These are phyloP conservation scores for Adansonia gregorii DNA, from an alignment of 441 rosid species.

Conservation along the genomic window DNA sequence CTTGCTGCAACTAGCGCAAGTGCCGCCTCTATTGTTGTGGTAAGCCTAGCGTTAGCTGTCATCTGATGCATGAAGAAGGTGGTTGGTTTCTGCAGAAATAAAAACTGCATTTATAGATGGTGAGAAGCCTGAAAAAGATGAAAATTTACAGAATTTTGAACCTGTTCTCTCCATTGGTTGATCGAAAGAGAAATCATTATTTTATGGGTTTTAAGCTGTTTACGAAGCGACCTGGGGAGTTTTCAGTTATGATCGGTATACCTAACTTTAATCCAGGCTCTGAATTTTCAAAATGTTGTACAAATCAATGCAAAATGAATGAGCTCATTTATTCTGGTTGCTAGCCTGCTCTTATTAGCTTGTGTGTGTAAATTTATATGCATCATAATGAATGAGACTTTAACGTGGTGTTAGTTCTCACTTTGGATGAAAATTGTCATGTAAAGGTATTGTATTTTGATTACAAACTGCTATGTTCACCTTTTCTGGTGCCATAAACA, in stretches of 20 bases:
- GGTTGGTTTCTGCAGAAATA: conserved; percentile 18
- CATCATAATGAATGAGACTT: not conserved
- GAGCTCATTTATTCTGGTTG: not conserved
- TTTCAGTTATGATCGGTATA: not conserved
- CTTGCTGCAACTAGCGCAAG: not conserved
- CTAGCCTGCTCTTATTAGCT: not conserved
- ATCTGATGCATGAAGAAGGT: conserved; percentile 7
- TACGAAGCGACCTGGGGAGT: not conserved
- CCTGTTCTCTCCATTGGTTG: not conserved
- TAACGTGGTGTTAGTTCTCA: not conserved
- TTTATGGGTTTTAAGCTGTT: not conserved
- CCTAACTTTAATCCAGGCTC: not conserved
- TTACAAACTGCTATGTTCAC: conserved; percentile 9
- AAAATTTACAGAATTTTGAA: not conserved
- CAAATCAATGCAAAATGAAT: not conserved
- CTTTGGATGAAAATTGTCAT: conserved; percentile 9
- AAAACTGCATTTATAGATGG: not conserved
- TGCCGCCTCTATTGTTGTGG: not conserved
- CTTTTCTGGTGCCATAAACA: not conserved
- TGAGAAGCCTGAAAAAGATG: not conserved
- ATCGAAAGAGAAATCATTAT: conserved; percentile 5
- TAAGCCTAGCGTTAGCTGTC: not conserved
- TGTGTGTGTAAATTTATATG: not conserved
- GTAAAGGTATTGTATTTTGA: not conserved
- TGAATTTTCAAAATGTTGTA: not conserved